Evolutionary conservation across 768 basidiomycete genomes (phyloP), one percentile per base, ranked within the genome.

Genomic region (Phanerochaete sordida): DNA sequence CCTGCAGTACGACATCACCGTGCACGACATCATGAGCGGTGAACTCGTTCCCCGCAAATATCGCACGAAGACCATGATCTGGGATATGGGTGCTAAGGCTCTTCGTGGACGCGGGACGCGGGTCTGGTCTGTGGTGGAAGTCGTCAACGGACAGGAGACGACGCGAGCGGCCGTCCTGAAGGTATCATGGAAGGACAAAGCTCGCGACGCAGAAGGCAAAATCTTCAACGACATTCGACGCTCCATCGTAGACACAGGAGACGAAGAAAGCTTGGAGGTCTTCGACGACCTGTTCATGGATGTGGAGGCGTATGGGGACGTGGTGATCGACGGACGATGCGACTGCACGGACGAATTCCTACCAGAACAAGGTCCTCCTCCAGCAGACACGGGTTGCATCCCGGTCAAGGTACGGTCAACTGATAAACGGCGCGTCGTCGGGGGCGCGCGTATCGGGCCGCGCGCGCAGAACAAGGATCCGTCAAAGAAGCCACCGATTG

Each of bases 81-180:
- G 9, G 9, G 44, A 33, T 21, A 3, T 5, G 7, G 59, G 47
- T 8, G 52, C 51, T 6, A 28, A 54, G 12, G 46, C 23, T 26
- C 27, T 53, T 23, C 3, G 19, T 2, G 59, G 59, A 8, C 35
- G 46, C 24, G 59, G 59, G 3, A 60, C 59, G 4, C 52, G 59
- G 5, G 59, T 60, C 6, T 60, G 59, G 59, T 33, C 54, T 37
- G 59, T 35, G 28, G 21, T 26, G 23, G 35, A 48, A 30, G 23
- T 60, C n/a, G 23, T 8, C 19, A 23, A 55, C 52, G 21, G 33
- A 30, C n/a, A n/a, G 19, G 16, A 45, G 48, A 26, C 12, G 21
- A 9, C 8, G 15, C 4, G 27, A 49, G 3, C 26, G 24, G n/a
- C 28, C 2, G 53, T 54, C 3, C 23, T 60, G 26, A 60, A 60